Conservation (phyloP, 2,329 filamentous ascomycete species). For the Colletotrichum theobromicola region DNA sequence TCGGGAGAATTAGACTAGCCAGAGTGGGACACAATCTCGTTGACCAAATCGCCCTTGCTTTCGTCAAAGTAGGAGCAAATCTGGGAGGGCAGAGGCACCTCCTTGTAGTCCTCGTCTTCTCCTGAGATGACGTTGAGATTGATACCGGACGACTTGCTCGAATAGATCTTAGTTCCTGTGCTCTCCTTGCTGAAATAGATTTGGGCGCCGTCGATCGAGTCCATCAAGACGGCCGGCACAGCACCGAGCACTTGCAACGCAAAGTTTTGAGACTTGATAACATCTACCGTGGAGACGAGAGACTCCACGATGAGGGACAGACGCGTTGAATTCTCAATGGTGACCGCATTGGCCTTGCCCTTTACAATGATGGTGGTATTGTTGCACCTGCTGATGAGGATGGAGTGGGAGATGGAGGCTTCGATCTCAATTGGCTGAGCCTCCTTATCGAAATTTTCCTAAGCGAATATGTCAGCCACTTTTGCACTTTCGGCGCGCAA, state of each 20-base stretch:
- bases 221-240: slow-evolving; percentile 86
- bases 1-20: slow-evolving; percentile 54
- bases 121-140: slow-evolving; percentile 84
- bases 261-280: slow-evolving; percentile 95
- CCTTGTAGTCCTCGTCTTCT: slow-evolving; percentile 80
- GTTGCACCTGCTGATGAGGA: slow-evolving; percentile 91
- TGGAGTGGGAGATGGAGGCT: slow-evolving; percentile 82
- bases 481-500: slow-evolving; percentile 5
- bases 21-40: slow-evolving; percentile 94
- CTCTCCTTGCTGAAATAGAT: slow-evolving; percentile 87
- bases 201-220: slow-evolving; percentile 90
- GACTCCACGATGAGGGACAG: slow-evolving; percentile 88
- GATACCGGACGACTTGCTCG: slow-evolving; percentile 84
- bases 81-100: slow-evolving; percentile 88
- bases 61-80: slow-evolving; percentile 78
- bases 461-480: background rate
- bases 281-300: slow-evolving; percentile 88
- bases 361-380: slow-evolving; percentile 88
- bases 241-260: slow-evolving; percentile 89
- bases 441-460: slow-evolving; percentile 91
- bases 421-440: slow-evolving; percentile 78
- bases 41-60: slow-evolving; percentile 76
- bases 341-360: slow-evolving; percentile 97
- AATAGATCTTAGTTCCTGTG: slow-evolving; percentile 80
- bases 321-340: slow-evolving; percentile 86